phyloP scores from a whole-genome alignment of 2,329 filamentous ascomycete species.

The Aspergillus pseudoterreus region DNA sequence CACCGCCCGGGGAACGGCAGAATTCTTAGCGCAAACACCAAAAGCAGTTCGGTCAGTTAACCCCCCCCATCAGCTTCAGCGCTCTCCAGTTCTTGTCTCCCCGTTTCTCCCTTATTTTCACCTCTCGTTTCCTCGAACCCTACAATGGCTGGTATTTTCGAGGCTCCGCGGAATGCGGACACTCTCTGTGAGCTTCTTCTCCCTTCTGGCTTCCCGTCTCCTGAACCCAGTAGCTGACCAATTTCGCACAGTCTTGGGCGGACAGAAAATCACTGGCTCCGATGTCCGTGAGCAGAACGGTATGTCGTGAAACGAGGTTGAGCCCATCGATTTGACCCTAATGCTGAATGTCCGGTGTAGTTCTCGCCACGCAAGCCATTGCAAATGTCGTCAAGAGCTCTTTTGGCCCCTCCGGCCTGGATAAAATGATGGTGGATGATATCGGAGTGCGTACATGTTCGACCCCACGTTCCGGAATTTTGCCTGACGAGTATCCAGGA shows the following conservation, averaged over 20 bases:
- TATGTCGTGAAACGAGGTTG: constrained; percentile 39
- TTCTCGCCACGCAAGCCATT: constrained; percentile 92
- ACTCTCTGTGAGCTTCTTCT: constrained; percentile 66
- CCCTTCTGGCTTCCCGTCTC: not conserved
- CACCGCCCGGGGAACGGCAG: constrained; percentile 40
- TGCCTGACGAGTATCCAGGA: constrained; percentile 54
- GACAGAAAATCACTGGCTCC: constrained; percentile 92
- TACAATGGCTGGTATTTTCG: constrained; percentile 89
- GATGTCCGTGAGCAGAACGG: constrained; percentile 98
- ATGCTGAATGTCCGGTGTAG: constrained; percentile 43
- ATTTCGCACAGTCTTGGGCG: constrained; percentile 68
- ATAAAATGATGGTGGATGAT: constrained; percentile 99
- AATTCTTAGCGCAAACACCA: constrained; percentile 35
- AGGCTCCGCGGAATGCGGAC: constrained; percentile 85
- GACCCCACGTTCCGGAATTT: constrained; percentile 16
- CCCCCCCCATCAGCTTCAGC: constrained; percentile 24
- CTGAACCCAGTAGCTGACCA: constrained; percentile 26
- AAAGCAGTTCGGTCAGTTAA: constrained; percentile 14
- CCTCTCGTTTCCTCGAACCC: constrained; percentile 4
- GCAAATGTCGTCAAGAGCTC: constrained; percentile 99
- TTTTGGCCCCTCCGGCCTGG: constrained; percentile 91
- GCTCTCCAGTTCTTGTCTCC: constrained; percentile 15
- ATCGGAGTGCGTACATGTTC: constrained; percentile 67
- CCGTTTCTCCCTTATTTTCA: not conserved
- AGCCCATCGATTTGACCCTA: not conserved